Evolutionary conservation across 805 yeast species (phyloP).

Genomic region (Candida pseudoglaebosa): DNA sequence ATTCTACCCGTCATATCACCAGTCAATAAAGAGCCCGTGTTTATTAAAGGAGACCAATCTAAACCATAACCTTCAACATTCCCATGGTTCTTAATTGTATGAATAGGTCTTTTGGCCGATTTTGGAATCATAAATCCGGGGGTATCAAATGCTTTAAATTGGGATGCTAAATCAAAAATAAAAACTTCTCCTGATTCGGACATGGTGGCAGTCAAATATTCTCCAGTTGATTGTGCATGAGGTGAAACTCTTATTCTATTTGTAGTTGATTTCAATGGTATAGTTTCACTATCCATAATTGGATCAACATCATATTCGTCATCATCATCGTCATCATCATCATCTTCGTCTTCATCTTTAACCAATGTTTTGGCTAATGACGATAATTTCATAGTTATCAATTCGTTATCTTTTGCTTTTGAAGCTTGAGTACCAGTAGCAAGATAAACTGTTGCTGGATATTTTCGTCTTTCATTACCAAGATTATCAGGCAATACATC

Average conservation of each 20-base stretch:
- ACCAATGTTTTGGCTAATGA: conserved; percentile 81
- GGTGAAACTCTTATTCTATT: conserved; percentile 87
- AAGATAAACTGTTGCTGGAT: conserved; percentile 81
- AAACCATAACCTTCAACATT: conserved; percentile 96
- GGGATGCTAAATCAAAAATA: conserved; percentile 78
- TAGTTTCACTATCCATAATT: conserved; percentile 76
- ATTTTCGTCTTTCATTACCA: conserved; percentile 84
- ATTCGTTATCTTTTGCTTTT: conserved; percentile 81
- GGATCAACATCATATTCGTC: conserved; percentile 73
- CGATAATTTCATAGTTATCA: conserved; percentile 77
- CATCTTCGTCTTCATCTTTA: conserved; percentile 75
- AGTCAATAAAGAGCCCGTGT: conserved; percentile 75
- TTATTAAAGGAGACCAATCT: conserved; percentile 90
- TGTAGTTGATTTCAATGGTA: conserved; percentile 77
- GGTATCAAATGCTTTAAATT: conserved; percentile 75
- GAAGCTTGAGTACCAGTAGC: conserved; percentile 95
- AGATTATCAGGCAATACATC: conserved; percentile 83
- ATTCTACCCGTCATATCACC: conserved; percentile 90
- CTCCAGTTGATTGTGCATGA: conserved; percentile 66
- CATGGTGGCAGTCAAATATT: conserved; percentile 83
- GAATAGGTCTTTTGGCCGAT: conserved; percentile 69
- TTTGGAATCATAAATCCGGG: conserved; percentile 86
- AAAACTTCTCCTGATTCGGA: conserved; percentile 86
- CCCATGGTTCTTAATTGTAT: conserved; percentile 82
- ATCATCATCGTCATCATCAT: conserved; percentile 69